A percentile compares a stretch with the other conserved stretches of the same genome.
Conservation (phyloP, 345 rosid species). For the Melastoma malabathricum region DNA sequence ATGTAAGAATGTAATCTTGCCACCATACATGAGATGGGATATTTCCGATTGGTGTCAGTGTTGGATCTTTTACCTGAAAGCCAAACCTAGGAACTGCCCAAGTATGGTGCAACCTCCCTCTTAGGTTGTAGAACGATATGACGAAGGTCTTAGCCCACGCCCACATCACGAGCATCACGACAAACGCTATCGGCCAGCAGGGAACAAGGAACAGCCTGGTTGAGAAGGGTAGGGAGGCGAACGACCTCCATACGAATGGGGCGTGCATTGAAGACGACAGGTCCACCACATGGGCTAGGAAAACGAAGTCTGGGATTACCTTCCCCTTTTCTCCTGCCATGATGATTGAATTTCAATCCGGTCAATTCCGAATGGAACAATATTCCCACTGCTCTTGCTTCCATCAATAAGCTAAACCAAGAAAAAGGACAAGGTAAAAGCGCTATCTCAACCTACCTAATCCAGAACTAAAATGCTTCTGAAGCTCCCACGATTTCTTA, state of each 20-base stretch:
- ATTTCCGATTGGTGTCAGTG: neutral
- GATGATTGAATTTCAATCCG: neutral
- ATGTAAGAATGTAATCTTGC: neutral
- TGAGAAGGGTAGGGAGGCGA: conserved; percentile 45
- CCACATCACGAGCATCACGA: conserved; percentile 55
- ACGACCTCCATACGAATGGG: conserved; percentile 46
- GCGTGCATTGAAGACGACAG: conserved; percentile 47
- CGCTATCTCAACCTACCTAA: conserved; percentile 25
- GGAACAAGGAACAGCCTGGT: conserved; percentile 31
- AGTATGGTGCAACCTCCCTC: conserved; percentile 55
- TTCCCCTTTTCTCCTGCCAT: conserved; percentile 29
- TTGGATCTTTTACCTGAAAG: conserved; percentile 41
- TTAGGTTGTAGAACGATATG: conserved; percentile 41
- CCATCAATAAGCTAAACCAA: too few species aligned
- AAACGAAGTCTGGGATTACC: conserved; percentile 71
- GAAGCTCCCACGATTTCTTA: conserved; percentile 61
- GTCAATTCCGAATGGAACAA: neutral
- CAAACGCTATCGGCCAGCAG: conserved; percentile 28
- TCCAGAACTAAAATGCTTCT: conserved; percentile 28
- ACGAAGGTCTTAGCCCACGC: conserved; percentile 58
- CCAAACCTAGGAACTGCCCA: conserved; percentile 89
- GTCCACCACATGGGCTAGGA: conserved; percentile 89
- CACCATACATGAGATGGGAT: neutral
- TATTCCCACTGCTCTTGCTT: neutral
- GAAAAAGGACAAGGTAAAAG: too few species aligned